Conservation (phyloP, 164 flowering plant genomes). For the Vitis rupestris region DNA sequence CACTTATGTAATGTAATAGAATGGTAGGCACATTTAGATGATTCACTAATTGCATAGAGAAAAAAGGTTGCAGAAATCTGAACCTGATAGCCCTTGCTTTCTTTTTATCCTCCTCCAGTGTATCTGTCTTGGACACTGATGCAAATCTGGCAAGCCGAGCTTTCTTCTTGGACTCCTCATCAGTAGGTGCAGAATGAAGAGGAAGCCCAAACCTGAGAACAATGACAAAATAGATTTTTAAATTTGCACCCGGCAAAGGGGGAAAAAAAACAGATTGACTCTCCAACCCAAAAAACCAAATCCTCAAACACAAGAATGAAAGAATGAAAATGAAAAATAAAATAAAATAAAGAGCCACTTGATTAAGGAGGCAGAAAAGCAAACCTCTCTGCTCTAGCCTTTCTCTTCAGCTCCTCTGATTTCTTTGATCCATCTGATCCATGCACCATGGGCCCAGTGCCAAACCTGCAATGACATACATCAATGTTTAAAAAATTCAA, state of each 20-base stretch:
- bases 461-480: conserved; percentile 53
- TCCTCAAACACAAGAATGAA: neutral
- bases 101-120: conserved; percentile 82
- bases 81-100: conserved; percentile 88
- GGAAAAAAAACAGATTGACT: neutral
- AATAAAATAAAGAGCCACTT: neutral
- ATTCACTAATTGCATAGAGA: neutral
- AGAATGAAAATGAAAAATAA: neutral
- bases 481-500: neutral
- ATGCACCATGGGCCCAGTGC: conserved; percentile 39
- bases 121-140: conserved; percentile 41
- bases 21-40: neutral
- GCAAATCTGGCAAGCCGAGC: conserved; percentile 82
- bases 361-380: neutral
- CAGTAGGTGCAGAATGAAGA: conserved; percentile 29
- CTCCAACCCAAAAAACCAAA: neutral
- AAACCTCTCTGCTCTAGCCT: conserved; percentile 97
- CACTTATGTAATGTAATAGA: neutral
- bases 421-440: conserved; percentile 44
- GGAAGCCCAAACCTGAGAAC: conserved; percentile 68
- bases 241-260: too few species aligned
- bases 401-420: conserved; percentile 82
- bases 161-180: conserved; percentile 87
- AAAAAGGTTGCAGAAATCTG: conserved; percentile 1
- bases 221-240: conserved; percentile 5